phyloP scores from a whole-genome alignment of 2,329 filamentous ascomycete genomes.

The Colletotrichum brevisporum region DNA sequence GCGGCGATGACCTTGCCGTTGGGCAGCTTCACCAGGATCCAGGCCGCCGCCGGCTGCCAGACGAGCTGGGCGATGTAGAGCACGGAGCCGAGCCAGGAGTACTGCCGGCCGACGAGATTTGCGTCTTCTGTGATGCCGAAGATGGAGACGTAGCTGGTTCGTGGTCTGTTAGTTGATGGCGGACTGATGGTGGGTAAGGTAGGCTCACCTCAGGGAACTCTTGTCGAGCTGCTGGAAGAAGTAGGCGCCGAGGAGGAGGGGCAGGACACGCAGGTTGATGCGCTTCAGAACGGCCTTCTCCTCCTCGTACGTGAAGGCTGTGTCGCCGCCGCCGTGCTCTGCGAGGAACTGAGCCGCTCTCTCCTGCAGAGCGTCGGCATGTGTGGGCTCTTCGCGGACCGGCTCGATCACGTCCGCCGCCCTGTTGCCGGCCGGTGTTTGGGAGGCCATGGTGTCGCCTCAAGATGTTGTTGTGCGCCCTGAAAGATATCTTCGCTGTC shows the following conservation, averaged over 20 bases:
- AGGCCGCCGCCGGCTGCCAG: conserved; percentile 44
- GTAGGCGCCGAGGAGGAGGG: conserved; percentile 67
- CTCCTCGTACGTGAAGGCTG: conserved; percentile 62
- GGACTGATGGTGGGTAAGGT: conserved; percentile 47
- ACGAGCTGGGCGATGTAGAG: conserved; percentile 53
- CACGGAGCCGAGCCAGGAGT: conserved; percentile 72
- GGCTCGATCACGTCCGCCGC: conserved; percentile 17
- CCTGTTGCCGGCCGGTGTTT: not conserved
- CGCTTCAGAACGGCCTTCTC: conserved; percentile 60
- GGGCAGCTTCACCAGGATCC: conserved; percentile 45
- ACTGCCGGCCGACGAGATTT: conserved; percentile 65
- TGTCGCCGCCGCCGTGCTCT: conserved; percentile 52
- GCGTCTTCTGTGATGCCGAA: conserved; percentile 72
- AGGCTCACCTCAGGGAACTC: conserved; percentile 58
- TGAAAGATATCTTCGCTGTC: not conserved
- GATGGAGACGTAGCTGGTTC: conserved; percentile 68
- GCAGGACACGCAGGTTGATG: conserved; percentile 66
- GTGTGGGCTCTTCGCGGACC: not conserved
- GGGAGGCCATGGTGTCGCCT: conserved; percentile 4
- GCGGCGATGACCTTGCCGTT: conserved; percentile 45
- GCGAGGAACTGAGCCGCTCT: conserved; percentile 62
- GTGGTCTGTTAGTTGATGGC: not conserved
- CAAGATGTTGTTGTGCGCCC: too few relatives aligned
- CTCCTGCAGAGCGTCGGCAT: conserved; percentile 46
- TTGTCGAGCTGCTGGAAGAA: conserved; percentile 72